Base-by-base conservation (phyloP, 176 grass and related monocot genomes). In the Triticum urartu region DNA sequence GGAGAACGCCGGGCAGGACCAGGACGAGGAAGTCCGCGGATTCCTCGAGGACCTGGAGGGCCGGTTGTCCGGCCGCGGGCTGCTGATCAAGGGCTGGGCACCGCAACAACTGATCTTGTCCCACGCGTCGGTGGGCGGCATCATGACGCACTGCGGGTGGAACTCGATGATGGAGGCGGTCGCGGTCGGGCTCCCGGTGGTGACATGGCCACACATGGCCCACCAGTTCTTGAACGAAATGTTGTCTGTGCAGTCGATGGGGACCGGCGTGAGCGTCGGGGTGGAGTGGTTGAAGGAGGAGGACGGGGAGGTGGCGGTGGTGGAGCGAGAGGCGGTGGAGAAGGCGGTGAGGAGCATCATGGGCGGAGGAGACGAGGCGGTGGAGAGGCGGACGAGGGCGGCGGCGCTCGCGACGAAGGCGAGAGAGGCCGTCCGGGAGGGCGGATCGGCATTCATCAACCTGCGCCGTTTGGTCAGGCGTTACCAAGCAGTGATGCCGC, bases 121-220 rank as follows among this genome's bases (percentile, higher is more conserved):
- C 15, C 79, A 81, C 62, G 39, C 9, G 24, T 39, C 39, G 62
- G 9, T n/a, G 25, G 79, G 39, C 14, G 39, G 79, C 2, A 77
- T 98, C 60, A 33, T 93, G 28, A 93, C 92, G 8, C 95, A 95
- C 75, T 95, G 90, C 22, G 93, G 92, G 1, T 95, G 95, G 95
- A 98, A 98, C 79, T 98, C 95, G 1, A 95, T 85, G 0, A 1
- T 80, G 74, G 89, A 90, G 79, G 87, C 52, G 67, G 38, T 42
- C 9, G 5, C 21, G 5, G 38, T 21, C 0, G 69, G 20, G 1
- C 92, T 94, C 40, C 92, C 95, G 6, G 1, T 94, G 38, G 87
- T 86, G 22, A 66, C 92, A 3, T 97, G 95, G 95, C 92, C 92
- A 2, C 83, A 91, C 8, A 84, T 83, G 72, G 0, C 68, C 0